A percentile compares a stretch with the other conserved stretches of the same genome.
These are phyloP conservation scores for Chlamydomonas sphaeroides DNA, from an alignment of 139 green algal genomes.

Conservation along the genomic window DNA sequence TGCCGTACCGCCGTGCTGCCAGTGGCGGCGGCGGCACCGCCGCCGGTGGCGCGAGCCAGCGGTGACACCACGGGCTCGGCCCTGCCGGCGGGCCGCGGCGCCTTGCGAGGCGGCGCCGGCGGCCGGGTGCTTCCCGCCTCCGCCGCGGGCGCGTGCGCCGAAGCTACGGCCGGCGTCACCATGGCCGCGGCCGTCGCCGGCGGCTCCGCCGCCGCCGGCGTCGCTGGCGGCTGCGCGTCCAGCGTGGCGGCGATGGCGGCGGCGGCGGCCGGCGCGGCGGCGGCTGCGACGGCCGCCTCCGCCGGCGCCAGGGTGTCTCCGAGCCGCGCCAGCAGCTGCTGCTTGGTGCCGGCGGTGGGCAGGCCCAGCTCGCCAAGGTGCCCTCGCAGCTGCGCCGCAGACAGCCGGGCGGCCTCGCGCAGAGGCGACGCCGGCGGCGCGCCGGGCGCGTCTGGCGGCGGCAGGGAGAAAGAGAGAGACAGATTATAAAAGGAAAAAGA, in stretches of 20 bases:
- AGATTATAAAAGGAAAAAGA: too few species aligned
- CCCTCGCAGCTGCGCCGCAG: conserved; percentile 2
- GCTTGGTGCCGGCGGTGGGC: not conserved
- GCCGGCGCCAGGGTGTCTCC: too few species aligned
- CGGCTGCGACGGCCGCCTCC: too few species aligned
- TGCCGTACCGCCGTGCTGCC: not conserved
- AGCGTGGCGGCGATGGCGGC: not conserved
- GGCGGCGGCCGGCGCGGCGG: not conserved
- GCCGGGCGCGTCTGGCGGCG: too few species aligned
- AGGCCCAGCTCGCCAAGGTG: not conserved
- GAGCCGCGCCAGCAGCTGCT: not conserved
- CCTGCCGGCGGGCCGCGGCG: too few species aligned
- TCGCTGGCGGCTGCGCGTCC: too few species aligned
- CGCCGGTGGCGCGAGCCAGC: not conserved
- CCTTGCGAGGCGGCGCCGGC: not conserved
- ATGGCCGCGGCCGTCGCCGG: not conserved
- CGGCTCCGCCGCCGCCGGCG: too few species aligned
- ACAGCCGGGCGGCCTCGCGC: too few species aligned
- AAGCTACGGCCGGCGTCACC: not conserved
- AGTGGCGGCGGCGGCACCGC: not conserved
- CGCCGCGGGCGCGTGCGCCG: not conserved
- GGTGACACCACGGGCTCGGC: too few species aligned
- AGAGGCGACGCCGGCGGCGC: too few species aligned
- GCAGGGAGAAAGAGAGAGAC: too few species aligned
- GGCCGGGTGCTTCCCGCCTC: not conserved